Evolutionary conservation across 768 basidiomycete species (phyloP).

Genomic region (Coprinellus aureogranulatus): DNA sequence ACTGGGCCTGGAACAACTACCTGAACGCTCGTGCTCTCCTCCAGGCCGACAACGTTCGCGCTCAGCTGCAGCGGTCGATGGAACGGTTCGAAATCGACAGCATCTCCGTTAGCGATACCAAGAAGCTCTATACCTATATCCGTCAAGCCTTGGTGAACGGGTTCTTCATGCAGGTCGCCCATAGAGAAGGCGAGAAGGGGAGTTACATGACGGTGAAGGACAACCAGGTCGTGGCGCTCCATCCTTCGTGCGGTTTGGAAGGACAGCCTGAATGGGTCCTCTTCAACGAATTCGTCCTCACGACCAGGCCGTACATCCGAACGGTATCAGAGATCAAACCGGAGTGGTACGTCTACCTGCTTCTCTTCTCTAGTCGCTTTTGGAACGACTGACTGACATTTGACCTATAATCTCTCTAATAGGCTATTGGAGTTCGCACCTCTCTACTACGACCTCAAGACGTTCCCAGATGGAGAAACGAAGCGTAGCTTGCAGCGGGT

Average conservation of each 20-base stretch:
- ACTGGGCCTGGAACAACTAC: conserved; percentile 92
- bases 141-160: conserved; percentile 85
- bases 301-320: conserved; percentile 84
- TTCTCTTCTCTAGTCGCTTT: background rate
- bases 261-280: conserved; percentile 85
- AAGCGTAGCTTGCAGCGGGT: conserved; percentile 62
- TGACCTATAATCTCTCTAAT: conserved; percentile 4
- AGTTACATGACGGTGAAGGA: conserved; percentile 92
- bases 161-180: conserved; percentile 98
- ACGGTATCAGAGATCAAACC: conserved; percentile 84
- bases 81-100: conserved; percentile 83
- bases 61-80: conserved; percentile 88
- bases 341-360: conserved; percentile 62
- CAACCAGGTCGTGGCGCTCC: conserved; percentile 79
- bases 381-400: background rate
- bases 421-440: conserved; percentile 41
- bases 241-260: conserved; percentile 83
- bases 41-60: conserved; percentile 92
- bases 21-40: conserved; percentile 77
- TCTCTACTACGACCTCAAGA: conserved; percentile 65
- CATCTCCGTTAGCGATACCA: conserved; percentile 63
- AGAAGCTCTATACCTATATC: conserved; percentile 70
- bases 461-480: conserved; percentile 69
- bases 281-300: conserved; percentile 86
- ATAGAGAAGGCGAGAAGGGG: conserved; percentile 89